Evolutionary conservation across 1,284 basidiomycete genomes (phyloP).

Genomic region (Trametes hirsuta): DNA sequence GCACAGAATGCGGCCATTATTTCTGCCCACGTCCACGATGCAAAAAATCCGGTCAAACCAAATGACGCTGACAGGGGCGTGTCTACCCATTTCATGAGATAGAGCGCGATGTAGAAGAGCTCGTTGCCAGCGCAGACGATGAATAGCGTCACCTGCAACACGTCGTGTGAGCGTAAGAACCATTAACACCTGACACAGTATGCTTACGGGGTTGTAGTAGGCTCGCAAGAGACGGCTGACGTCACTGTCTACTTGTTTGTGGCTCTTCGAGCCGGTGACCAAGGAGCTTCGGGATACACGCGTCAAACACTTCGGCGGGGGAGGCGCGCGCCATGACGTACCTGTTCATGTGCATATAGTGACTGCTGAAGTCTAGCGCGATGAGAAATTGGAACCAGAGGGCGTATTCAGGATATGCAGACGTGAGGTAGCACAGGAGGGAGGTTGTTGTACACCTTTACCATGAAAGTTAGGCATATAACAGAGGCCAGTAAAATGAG

Average conservation of each 20-base stretch:
- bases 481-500: neutral
- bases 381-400: constrained; percentile 95
- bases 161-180: neutral
- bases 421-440: constrained; percentile 91
- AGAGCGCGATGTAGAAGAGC: constrained; percentile 94
- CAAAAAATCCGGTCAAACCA: constrained; percentile 41
- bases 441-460: constrained; percentile 95
- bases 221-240: constrained; percentile 91
- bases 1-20: constrained; percentile 68
- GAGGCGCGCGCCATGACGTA: constrained; percentile 33
- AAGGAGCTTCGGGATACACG: constrained; percentile 70
- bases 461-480: neutral
- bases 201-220: constrained; percentile 89
- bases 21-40: constrained; percentile 79
- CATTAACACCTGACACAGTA: neutral
- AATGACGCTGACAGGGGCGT: constrained; percentile 54
- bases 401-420: constrained; percentile 84
- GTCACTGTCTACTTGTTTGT: constrained; percentile 91
- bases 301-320: neutral
- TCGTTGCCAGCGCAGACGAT: constrained; percentile 97
- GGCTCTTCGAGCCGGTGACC: constrained; percentile 89
- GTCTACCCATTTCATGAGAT: constrained; percentile 88
- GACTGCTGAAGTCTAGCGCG: constrained; percentile 95
- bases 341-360: constrained; percentile 99
- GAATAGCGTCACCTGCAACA: constrained; percentile 78